Conservation (phyloP, 1,139 yeast species). For the Lodderomyces margitis region DNA sequence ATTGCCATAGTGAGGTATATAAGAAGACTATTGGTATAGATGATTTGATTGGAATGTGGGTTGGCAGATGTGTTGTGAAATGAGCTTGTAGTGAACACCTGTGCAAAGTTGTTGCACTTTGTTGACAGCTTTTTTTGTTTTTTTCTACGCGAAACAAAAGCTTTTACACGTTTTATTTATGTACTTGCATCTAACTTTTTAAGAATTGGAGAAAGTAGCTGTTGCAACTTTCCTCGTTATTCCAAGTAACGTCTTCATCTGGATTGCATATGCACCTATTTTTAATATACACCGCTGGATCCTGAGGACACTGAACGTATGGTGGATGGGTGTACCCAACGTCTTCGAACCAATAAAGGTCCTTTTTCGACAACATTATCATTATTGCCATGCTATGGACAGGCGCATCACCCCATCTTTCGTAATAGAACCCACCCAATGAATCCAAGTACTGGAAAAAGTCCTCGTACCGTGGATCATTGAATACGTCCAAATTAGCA, state of each 20-base stretch:
- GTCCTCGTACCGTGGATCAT: constrained; percentile 20
- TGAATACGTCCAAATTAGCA: constrained; percentile 28
- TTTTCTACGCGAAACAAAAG: neutral
- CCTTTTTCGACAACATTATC: constrained; percentile 21
- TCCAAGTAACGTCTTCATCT: constrained; percentile 26
- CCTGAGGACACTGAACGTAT: constrained; percentile 33
- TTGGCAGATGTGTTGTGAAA: too few species aligned
- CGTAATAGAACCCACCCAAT: constrained; percentile 38
- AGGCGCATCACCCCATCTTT: constrained; percentile 46
- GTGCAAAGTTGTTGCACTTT: too few species aligned
- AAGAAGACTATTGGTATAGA: too few species aligned
- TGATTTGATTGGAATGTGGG: too few species aligned
- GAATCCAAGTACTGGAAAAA: constrained; percentile 29
- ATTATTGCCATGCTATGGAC: constrained; percentile 33
- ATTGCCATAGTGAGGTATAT: constrained; percentile 51
- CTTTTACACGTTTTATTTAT: too few species aligned
- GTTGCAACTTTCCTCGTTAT: constrained; percentile 30
- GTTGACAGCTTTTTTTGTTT: neutral
- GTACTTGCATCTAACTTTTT: constrained; percentile 3
- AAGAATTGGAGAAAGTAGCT: constrained; percentile 23
- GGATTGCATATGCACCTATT: constrained; percentile 35
- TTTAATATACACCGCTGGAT: constrained; percentile 14
- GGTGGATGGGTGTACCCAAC: constrained; percentile 38
- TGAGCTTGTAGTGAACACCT: too few species aligned
- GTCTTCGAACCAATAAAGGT: constrained; percentile 32